Percentiles rank a stretch among this genome's conserved stretches.
These are phyloP conservation scores for Rauvolfia tetraphylla DNA, from an alignment of 257 asterid species.

Conservation along the genomic window DNA sequence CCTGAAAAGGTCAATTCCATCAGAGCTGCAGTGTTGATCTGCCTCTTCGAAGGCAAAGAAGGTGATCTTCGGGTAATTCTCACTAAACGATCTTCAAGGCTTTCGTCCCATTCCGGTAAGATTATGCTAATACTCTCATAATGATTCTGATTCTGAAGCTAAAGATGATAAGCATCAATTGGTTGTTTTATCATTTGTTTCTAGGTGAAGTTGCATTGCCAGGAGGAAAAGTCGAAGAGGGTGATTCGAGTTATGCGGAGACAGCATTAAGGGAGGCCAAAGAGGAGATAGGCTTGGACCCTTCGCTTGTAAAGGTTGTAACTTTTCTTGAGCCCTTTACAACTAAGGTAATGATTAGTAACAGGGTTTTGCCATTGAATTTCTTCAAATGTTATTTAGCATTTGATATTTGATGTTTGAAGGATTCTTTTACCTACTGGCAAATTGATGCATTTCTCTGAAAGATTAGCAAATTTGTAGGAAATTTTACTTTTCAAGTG, in stretches of 20 bases:
- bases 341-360: slow-evolving; percentile 37
- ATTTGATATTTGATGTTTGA: neutral
- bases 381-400: neutral
- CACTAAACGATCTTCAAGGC: slow-evolving; percentile 61
- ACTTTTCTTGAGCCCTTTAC: slow-evolving; percentile 53
- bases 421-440: neutral
- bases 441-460: neutral
- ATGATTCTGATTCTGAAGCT: neutral
- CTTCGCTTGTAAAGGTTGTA: slow-evolving; percentile 57
- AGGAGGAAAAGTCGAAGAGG: slow-evolving; percentile 76
- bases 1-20: slow-evolving; percentile 14
- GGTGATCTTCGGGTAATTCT: slow-evolving; percentile 72
- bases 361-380: neutral
- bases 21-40: slow-evolving; percentile 71
- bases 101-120: slow-evolving; percentile 68
- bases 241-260: slow-evolving; percentile 46
- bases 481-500: neutral
- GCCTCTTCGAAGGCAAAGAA: slow-evolving; percentile 53
- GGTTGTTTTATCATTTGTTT: neutral
- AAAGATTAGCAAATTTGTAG: neutral
- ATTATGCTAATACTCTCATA: neutral
- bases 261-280: slow-evolving; percentile 89
- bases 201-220: slow-evolving; percentile 91
- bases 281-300: slow-evolving; percentile 88
- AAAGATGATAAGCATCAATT: neutral